These are phyloP conservation scores for Hordeum pubiflorum DNA, from an alignment of 202 grass and related monocot genomes.

Conservation along the genomic window DNA sequence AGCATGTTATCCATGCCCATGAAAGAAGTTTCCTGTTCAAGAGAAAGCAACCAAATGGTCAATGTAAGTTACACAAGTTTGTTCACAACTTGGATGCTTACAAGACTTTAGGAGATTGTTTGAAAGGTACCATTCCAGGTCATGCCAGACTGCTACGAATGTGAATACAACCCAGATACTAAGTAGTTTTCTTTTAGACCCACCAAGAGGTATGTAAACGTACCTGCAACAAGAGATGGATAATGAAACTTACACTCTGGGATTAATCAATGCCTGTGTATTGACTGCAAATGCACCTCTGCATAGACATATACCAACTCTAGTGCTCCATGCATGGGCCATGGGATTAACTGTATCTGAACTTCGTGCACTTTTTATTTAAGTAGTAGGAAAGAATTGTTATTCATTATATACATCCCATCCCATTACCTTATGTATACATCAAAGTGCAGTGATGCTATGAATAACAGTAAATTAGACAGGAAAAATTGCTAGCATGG, in stretches of 20 bases:
- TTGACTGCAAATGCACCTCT: background rate
- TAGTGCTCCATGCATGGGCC: constrained; percentile 5
- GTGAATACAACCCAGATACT: constrained; percentile 98
- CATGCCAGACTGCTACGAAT: constrained; percentile 93
- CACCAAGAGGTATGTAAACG: constrained; percentile 94
- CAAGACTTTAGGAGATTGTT: background rate
- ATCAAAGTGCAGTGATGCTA: background rate
- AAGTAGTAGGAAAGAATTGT: background rate
- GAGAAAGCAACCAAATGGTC: constrained; percentile 10
- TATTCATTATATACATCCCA: background rate
- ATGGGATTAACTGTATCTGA: constrained; percentile 6
- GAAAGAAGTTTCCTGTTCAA: constrained; percentile 81
- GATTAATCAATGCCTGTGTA: background rate
- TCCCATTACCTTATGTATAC: background rate
- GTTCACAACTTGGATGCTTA: background rate
- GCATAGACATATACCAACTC: constrained; percentile 4
- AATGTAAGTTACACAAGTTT: background rate
- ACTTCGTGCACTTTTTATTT: background rate
- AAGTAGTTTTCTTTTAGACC: constrained; percentile 71
- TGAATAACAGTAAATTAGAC: background rate
- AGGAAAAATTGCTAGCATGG: background rate
- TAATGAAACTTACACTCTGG: background rate
- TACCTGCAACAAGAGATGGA: constrained; percentile 49
- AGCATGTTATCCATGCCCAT: constrained; percentile 95
- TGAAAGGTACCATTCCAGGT: constrained; percentile 71